Percentiles rank a stretch among this genome's conserved stretches.
Conservation (phyloP, 2,329 filamentous ascomycete species). For the Alternaria sp. region DNA sequence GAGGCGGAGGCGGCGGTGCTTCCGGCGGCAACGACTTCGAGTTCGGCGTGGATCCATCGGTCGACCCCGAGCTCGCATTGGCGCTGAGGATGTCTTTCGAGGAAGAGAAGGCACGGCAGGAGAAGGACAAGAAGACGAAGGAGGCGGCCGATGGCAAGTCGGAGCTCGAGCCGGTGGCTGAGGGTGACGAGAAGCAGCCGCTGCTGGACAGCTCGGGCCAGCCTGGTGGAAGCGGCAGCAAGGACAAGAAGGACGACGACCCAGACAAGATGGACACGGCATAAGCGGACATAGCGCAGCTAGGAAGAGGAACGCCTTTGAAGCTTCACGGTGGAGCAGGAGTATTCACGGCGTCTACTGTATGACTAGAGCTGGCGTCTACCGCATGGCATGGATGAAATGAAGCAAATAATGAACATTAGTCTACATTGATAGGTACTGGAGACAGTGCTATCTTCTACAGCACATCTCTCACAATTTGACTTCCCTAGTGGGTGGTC, state of each 20-base stretch:
- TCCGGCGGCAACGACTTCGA: slow-evolving; percentile 72
- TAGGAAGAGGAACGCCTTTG: slow-evolving; percentile 1
- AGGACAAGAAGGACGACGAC: slow-evolving; percentile 60
- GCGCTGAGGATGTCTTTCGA: slow-evolving; percentile 97
- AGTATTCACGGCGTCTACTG: slow-evolving; percentile 38
- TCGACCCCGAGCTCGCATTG: slow-evolving; percentile 92
- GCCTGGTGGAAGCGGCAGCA: slow-evolving; percentile 65
- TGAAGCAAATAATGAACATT: slow-evolving; percentile 17
- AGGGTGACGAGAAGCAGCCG: slow-evolving; percentile 67
- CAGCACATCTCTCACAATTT: neutral
- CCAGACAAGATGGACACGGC: slow-evolving; percentile 92
- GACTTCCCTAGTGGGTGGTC: neutral
- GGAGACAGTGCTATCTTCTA: neutral
- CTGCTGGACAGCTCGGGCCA: slow-evolving; percentile 70
- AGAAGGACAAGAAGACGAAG: slow-evolving; percentile 80
- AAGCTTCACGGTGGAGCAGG: slow-evolving; percentile 24
- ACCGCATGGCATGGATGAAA: slow-evolving; percentile 24
- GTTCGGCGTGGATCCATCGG: slow-evolving; percentile 87
- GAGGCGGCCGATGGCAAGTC: slow-evolving; percentile 74
- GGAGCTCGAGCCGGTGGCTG: slow-evolving; percentile 80
- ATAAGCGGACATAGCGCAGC: slow-evolving; percentile 51
- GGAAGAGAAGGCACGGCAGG: slow-evolving; percentile 93
- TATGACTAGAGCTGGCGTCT: slow-evolving; percentile 30
- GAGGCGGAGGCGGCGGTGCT: slow-evolving; percentile 61
- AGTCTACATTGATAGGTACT: neutral